Base-by-base conservation (phyloP, 345 rosid species). In the Eucalyptus urophylla region DNA sequence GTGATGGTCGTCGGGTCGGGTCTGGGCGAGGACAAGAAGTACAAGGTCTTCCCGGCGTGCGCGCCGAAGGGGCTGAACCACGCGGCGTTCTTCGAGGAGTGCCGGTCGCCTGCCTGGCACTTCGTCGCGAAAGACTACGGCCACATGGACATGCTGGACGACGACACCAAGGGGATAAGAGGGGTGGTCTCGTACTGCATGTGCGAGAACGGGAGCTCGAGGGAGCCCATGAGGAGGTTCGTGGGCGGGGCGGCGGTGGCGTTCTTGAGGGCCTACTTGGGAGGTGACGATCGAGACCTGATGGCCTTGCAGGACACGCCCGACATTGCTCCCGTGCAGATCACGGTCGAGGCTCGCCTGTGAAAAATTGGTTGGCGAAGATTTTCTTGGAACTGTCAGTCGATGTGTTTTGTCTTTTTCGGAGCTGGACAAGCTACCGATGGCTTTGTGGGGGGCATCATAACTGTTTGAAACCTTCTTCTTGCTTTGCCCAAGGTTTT, bases 21-120 rank as follows among this genome's bases (percentile, higher is more conserved):
- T 29, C 92, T 95, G 5, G 99, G 98, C 3, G 97, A 95, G 91
- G 83, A 89, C 31, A 92, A 88, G 33, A 91, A 49, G 86, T 94
- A 94, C 88, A 94, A 92, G 2, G 6, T 96, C 60, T 90, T 96
- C 90, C 97, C 96, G 4, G 94, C 99, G 21, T 96, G 99, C n/a
- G 98, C 98, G 1, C 98, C 97, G 1, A 92, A 90, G 31, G 97
- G 99, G 31, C 95, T 95, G 67, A 97, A 95, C 93, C 99, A 97
- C 83, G 90, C 88, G 87, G 94, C 94, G 21, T 97, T 96, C 92
- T 96, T 93, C 86, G 45, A 65, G 43, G 99, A 97, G 90, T 95
- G 99, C 90, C 89, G 88, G 86, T 88, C 91, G 67, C 99, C 97
- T 49, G 97, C 96, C 21, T 96, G 95, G 89, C 93, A 97, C 92